Evolutionary conservation across 1,284 basidiomycete genomes (phyloP).

Genomic region (Athelia psychrophila): DNA sequence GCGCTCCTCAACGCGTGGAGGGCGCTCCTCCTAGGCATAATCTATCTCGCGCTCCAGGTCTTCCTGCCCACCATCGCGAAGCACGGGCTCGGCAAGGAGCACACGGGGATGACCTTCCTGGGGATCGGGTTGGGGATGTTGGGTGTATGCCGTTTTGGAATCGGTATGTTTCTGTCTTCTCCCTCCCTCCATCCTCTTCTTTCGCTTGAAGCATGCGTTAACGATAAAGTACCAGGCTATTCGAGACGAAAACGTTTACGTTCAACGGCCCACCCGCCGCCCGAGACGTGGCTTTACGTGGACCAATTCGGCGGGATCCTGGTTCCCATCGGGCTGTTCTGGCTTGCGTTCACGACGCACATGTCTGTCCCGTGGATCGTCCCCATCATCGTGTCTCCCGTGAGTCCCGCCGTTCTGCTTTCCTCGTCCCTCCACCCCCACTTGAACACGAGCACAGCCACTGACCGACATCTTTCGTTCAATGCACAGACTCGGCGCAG

Average conservation of each 20-base stretch:
- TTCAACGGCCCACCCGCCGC: constrained; percentile 54
- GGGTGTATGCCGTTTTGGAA: constrained; percentile 67
- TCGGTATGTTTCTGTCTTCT: too few relatives aligned
- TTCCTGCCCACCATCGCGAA: constrained; percentile 71
- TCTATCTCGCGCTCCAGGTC: constrained; percentile 74
- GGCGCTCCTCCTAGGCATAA: constrained; percentile 61
- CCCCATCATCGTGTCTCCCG: constrained; percentile 64
- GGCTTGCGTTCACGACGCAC: constrained; percentile 74
- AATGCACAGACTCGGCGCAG: constrained; percentile 63
- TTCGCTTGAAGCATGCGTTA: constrained; percentile 10
- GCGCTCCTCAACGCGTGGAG: constrained; percentile 48
- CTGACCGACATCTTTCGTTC: too few relatives aligned
- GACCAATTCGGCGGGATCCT: constrained; percentile 69
- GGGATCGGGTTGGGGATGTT: constrained; percentile 74
- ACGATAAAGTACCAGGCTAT: constrained; percentile 26
- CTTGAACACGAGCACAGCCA: too few relatives aligned
- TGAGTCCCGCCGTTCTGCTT: too few relatives aligned
- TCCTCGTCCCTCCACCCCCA: too few relatives aligned
- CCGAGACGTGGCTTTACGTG: constrained; percentile 66
- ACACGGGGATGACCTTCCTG: constrained; percentile 65
- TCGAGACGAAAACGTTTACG: constrained; percentile 24
- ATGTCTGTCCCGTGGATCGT: constrained; percentile 68
- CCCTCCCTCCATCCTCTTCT: too few relatives aligned
- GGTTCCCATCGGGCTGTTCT: constrained; percentile 67
- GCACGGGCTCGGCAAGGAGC: constrained; percentile 60